Conservation (phyloP, 768 basidiomycete genomes). For the Agaricus subrufescens region DNA sequence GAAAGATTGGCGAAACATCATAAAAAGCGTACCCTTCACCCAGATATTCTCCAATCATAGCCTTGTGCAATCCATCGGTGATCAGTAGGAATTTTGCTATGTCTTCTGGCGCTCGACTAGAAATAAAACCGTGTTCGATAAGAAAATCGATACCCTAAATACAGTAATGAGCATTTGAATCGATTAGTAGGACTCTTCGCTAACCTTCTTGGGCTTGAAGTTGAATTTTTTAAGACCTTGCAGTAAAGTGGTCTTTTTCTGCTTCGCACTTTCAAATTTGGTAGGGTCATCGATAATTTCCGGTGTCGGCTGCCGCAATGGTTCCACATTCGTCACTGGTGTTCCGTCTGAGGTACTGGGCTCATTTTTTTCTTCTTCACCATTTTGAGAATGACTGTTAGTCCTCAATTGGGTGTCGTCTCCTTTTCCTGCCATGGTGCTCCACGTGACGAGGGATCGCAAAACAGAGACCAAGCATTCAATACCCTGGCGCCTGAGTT, state of each 20-base stretch:
- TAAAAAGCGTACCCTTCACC: constrained; percentile 77
- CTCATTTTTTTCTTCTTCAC: constrained; percentile 52
- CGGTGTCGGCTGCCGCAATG: constrained; percentile 64
- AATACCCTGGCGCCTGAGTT: constrained; percentile 87
- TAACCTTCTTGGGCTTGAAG: constrained; percentile 93
- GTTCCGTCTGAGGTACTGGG: constrained; percentile 53
- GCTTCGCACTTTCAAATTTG: constrained; percentile 91
- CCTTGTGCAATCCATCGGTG: constrained; percentile 91
- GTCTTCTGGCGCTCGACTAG: constrained; percentile 63
- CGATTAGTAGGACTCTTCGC: constrained; percentile 17
- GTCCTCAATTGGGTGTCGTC: constrained; percentile 36
- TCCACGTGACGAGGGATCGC: constrained; percentile 90
- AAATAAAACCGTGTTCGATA: constrained; percentile 83
- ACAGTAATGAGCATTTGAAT: constrained; percentile 3
- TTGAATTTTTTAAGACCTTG: constrained; percentile 99
- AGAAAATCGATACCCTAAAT: constrained; percentile 84
- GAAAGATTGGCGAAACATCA: background rate
- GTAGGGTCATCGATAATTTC: constrained; percentile 87
- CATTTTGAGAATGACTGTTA: constrained; percentile 38
- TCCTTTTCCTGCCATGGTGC: constrained; percentile 49
- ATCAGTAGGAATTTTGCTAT: constrained; percentile 81
- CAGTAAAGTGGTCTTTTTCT: constrained; percentile 89
- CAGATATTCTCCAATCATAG: constrained; percentile 96
- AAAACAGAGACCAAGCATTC: constrained; percentile 89
- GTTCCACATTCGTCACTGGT: constrained; percentile 49